Percentiles rank a stretch among this genome's conserved stretches.
phyloP scores from a whole-genome alignment of 2,329 filamentous ascomycete species.

The Penicillium italicum region DNA sequence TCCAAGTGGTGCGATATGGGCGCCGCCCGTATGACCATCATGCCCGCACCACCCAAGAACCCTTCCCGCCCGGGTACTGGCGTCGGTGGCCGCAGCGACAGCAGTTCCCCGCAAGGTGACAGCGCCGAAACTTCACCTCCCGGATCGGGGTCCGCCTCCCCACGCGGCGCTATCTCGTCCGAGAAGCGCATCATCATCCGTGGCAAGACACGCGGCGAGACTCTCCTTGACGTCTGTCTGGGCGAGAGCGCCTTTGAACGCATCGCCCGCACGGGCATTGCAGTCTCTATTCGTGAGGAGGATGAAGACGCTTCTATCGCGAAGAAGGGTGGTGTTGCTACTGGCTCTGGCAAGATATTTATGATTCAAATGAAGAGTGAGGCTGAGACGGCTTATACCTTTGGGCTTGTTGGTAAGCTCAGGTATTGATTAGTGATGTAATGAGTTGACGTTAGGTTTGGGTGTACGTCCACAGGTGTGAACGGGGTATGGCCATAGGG shows the following conservation, averaged over 20 bases:
- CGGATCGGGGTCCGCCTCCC: conserved; percentile 31
- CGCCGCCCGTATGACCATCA: conserved; percentile 76
- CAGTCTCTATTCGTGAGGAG: conserved; percentile 83
- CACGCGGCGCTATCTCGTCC: conserved; percentile 56
- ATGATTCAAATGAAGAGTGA: conserved; percentile 62
- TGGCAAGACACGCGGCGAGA: conserved; percentile 62
- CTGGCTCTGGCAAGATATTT: conserved; percentile 56
- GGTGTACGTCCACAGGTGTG: neutral
- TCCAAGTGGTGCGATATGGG: conserved; percentile 91
- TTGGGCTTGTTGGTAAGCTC: conserved; percentile 52
- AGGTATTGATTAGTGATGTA: conserved; percentile 40
- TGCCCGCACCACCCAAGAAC: conserved; percentile 51
- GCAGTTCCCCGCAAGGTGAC: conserved; percentile 25
- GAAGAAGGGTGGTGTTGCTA: conserved; percentile 56
- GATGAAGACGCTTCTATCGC: conserved; percentile 59
- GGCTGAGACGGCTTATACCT: conserved; percentile 53
- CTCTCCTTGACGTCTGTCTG: conserved; percentile 77
- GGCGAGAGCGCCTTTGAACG: conserved; percentile 80
- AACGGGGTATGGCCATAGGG: neutral
- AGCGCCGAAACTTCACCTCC: conserved; percentile 21
- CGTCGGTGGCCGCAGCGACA: conserved; percentile 51
- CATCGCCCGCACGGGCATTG: conserved; percentile 79
- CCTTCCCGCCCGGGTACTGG: conserved; percentile 33
- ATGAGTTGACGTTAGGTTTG: neutral
- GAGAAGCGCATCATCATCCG: conserved; percentile 84